Conservation (phyloP, 768 basidiomycete species). For the Dioszegia aurantiaca region DNA sequence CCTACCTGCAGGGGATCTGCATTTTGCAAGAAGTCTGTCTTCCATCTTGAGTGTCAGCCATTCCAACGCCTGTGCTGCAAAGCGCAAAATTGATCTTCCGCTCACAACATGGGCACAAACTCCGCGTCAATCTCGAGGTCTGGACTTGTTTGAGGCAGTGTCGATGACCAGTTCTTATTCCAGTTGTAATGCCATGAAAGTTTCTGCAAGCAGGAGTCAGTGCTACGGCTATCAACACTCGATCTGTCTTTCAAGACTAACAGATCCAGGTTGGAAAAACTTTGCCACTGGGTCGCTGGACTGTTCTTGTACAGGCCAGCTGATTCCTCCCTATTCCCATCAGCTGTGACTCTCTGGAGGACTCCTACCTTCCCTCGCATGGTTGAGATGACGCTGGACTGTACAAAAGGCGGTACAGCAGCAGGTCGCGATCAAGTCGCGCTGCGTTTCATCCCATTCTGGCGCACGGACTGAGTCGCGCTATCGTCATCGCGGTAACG, state of each 20-base stretch:
- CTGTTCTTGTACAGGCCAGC: constrained; percentile 42
- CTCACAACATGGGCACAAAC: constrained; percentile 45
- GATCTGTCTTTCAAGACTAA: too few species aligned
- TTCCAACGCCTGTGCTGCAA: too few species aligned
- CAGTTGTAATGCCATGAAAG: constrained; percentile 46
- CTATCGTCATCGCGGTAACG: too few species aligned
- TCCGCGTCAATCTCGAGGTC: constrained; percentile 30
- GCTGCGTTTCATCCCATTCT: too few species aligned
- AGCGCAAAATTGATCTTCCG: too few species aligned
- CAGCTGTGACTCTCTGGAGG: too few species aligned
- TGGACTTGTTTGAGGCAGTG: constrained; percentile 21
- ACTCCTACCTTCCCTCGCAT: background rate
- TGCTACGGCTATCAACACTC: too few species aligned
- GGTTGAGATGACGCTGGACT: background rate
- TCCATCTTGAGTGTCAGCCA: constrained; percentile 19
- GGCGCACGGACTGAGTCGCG: too few species aligned
- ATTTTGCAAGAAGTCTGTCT: constrained; percentile 34
- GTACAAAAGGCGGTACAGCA: too few species aligned
- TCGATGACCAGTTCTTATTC: constrained; percentile 39
- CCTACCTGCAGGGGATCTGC: constrained; percentile 21
- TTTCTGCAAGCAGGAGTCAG: constrained; percentile 17
- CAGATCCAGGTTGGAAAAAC: constrained; percentile 40
- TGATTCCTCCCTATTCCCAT: constrained; percentile 32
- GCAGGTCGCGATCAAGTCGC: too few species aligned
- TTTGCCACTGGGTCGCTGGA: constrained; percentile 40